These are phyloP conservation scores for Yamadazyma kitorensis DNA, from an alignment of 805 yeast species.

Conservation along the genomic window DNA sequence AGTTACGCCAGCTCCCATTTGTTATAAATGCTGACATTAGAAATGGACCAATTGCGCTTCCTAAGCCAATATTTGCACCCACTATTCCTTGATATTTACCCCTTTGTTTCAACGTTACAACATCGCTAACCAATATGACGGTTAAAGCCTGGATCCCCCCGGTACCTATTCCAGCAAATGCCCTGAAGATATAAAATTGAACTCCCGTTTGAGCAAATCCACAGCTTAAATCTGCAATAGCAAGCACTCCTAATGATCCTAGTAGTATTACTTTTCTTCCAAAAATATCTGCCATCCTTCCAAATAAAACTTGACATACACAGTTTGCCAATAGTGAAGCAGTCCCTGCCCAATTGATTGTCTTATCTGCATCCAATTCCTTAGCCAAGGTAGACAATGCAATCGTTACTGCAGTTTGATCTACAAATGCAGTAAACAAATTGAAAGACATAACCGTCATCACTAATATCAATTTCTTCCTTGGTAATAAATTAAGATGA, in stretches of 20 bases:
- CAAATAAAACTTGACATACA: slow-evolving; percentile 73
- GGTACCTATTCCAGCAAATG: slow-evolving; percentile 59
- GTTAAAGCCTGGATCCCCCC: slow-evolving; percentile 54
- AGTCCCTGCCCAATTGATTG: slow-evolving; percentile 70
- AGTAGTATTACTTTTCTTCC: slow-evolving; percentile 50
- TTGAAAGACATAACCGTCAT: slow-evolving; percentile 34
- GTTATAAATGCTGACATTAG: slow-evolving; percentile 48
- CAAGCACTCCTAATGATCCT: slow-evolving; percentile 44
- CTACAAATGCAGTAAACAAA: slow-evolving; percentile 38
- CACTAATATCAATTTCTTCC: slow-evolving; percentile 28
- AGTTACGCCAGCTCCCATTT: slow-evolving; percentile 47
- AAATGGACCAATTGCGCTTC: slow-evolving; percentile 54
- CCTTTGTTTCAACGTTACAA: slow-evolving; percentile 51
- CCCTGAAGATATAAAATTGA: slow-evolving; percentile 48
- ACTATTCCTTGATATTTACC: slow-evolving; percentile 54
- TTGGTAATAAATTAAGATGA: slow-evolving; percentile 37
- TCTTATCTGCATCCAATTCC: slow-evolving; percentile 40
- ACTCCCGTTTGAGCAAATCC: slow-evolving; percentile 43
- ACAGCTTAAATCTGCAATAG: slow-evolving; percentile 41
- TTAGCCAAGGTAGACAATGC: slow-evolving; percentile 44
- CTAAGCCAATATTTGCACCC: slow-evolving; percentile 47
- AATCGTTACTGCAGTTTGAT: slow-evolving; percentile 43
- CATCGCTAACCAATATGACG: slow-evolving; percentile 53
- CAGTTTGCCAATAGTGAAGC: slow-evolving; percentile 66
- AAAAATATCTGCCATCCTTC: slow-evolving; percentile 64